Percentiles rank a stretch among this genome's conserved stretches.
These are phyloP conservation scores for Wakefieldia striispora DNA, from an alignment of 768 basidiomycete species.

Conservation along the genomic window DNA sequence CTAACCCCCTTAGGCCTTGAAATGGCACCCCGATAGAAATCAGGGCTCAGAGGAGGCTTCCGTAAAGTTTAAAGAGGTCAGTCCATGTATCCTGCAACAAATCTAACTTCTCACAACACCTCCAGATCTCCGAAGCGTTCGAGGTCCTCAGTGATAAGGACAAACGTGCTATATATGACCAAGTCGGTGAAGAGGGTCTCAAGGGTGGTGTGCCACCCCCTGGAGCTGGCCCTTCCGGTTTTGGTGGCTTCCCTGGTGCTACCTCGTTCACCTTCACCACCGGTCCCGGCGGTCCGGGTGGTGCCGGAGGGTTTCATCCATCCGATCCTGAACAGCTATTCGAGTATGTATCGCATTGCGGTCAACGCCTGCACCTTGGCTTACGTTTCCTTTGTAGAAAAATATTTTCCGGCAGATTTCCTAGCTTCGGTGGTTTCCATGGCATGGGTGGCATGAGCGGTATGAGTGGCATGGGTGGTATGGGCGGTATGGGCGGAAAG, in stretches of 20 bases:
- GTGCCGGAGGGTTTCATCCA: constrained; percentile 61
- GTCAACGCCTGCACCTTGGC: neutral
- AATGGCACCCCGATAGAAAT: constrained; percentile 96
- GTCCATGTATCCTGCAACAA: constrained; percentile 3
- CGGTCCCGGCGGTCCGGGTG: constrained; percentile 41
- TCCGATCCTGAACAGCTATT: constrained; percentile 87
- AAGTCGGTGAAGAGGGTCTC: constrained; percentile 93
- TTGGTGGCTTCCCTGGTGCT: constrained; percentile 47
- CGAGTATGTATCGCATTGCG: constrained; percentile 52
- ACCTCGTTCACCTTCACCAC: constrained; percentile 58
- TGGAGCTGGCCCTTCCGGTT: constrained; percentile 45
- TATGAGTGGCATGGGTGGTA: constrained; percentile 32
- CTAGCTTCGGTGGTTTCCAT: constrained; percentile 39
- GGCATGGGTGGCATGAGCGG: constrained; percentile 35
- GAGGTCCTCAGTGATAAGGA: constrained; percentile 89
- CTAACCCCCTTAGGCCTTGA: constrained; percentile 58
- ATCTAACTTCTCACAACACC: neutral
- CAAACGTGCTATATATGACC: constrained; percentile 85
- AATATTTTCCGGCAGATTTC: constrained; percentile 45
- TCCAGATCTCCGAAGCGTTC: constrained; percentile 89
- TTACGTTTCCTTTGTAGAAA: constrained; percentile 38
- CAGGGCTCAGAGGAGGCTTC: constrained; percentile 80
- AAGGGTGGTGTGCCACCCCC: constrained; percentile 65
- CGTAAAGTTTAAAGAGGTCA: constrained; percentile 88
- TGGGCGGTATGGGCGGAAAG: constrained; percentile 42